phyloP scores from a whole-genome alignment of 1,284 basidiomycete genomes.

The Stereum hirsutum region DNA sequence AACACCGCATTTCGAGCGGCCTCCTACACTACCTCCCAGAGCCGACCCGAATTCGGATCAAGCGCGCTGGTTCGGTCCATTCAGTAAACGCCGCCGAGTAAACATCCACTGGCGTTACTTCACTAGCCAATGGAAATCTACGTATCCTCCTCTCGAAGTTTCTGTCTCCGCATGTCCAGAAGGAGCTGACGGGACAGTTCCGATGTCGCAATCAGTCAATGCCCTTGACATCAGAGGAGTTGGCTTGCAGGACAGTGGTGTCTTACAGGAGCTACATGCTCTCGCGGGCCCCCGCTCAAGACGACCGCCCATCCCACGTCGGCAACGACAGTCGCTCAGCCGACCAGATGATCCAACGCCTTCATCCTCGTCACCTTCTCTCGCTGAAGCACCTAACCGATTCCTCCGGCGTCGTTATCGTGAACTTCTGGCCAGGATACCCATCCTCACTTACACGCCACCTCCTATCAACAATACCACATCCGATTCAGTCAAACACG shows the following conservation, averaged over 20 bases:
- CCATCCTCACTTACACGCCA: constrained; percentile 35
- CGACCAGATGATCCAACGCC: not conserved
- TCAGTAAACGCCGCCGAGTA: constrained; percentile 62
- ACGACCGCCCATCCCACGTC: constrained; percentile 9
- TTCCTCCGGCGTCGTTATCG: constrained; percentile 64
- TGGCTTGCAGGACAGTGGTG: constrained; percentile 33
- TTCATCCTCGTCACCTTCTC: not conserved
- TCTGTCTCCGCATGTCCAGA: constrained; percentile 15
- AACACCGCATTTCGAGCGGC: constrained; percentile 29
- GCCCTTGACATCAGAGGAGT: constrained; percentile 20
- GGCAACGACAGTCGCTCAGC: constrained; percentile 7
- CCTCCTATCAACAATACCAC: constrained; percentile 4
- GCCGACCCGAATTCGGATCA: constrained; percentile 51
- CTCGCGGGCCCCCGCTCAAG: constrained; percentile 28
- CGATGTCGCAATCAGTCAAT: constrained; percentile 1
- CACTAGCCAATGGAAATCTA: constrained; percentile 40
- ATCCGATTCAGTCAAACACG: constrained; percentile 2
- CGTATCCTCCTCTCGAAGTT: constrained; percentile 51
- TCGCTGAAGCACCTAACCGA: constrained; percentile 18
- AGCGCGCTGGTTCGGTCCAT: constrained; percentile 47
- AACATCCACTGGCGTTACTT: constrained; percentile 69
- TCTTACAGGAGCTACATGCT: constrained; percentile 38
- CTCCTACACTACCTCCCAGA: constrained; percentile 46
- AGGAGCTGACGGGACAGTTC: not conserved
- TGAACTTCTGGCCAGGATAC: constrained; percentile 45